Conservation (phyloP, 208 protist species). For the Trypanosoma avium region DNA sequence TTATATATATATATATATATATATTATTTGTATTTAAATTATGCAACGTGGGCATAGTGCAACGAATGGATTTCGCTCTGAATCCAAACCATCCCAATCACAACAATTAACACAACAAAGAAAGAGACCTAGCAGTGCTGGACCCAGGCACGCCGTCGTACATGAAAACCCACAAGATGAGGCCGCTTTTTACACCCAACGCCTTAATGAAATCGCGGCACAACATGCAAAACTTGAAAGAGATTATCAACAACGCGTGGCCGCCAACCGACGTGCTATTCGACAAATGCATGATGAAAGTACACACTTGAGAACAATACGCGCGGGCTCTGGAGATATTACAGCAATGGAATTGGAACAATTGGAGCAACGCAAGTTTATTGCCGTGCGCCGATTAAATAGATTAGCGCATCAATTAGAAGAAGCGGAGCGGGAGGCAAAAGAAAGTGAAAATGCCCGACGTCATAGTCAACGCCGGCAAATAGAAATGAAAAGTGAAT, state of each 20-base stretch:
- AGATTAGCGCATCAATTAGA: conserved; percentile 47
- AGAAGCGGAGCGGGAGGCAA: conserved; percentile 7
- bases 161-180: conserved; percentile 11
- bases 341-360: conserved; percentile 63
- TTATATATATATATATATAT: conserved; percentile 5
- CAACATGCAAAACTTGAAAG: conserved; percentile 35
- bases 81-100: too few species aligned
- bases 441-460: conserved; percentile 12
- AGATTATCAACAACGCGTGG: conserved; percentile 34
- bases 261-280: conserved; percentile 48
- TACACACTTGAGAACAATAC: conserved; percentile 58
- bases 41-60: conserved; percentile 12
- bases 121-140: conserved; percentile 8
- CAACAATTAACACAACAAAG: not conserved
- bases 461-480: not conserved
- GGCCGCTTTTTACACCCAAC: conserved; percentile 31
- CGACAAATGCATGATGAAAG: conserved; percentile 62
- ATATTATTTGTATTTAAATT: not conserved
- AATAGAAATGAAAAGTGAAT: not conserved
- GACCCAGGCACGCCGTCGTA: conserved; percentile 14
- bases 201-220: conserved; percentile 45
- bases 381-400: conserved; percentile 47
- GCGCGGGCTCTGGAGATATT: conserved; percentile 29
- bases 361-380: conserved; percentile 42
- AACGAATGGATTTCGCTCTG: not conserved